Base-by-base conservation (phyloP, 352 stramenopile species). In the Thalassiosira livingstoniorum region DNA sequence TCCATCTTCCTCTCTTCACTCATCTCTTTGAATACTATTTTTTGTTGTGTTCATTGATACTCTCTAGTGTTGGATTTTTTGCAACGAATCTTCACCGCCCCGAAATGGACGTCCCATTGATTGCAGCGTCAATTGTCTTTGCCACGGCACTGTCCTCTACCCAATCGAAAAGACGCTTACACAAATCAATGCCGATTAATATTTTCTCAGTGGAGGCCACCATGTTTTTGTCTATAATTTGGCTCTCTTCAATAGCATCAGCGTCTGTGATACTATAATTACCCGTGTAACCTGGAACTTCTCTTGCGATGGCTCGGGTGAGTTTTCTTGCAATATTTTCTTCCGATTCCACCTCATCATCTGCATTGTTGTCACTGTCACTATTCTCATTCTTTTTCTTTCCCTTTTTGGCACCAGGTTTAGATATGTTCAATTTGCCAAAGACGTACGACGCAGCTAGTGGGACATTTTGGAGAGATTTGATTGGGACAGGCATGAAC, bases 401-500 rank as follows among this genome's bases (percentile, higher is more conserved):
- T n/a, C n/a, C n/a, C n/a, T n/a, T n/a, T n/a, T n/a, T n/a, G n/a
- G n/a, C 13, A 21, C 15, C 53, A 29, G 31, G 35, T 43, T 29
- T 57, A 32, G 27, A 57, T 71, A 57, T 25, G 18, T 71, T 58
- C 32, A 71, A 43, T 25, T 71, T 25, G 5, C 35, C 35, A 55
- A 71, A 71, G n/a, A 71, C 35, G 31, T 71, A 71, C 27, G 62
- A 71, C 13, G 62, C 35, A 13, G 62, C 27, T 2, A 71, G 57
- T 23, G 62, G 62, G 13, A 71, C 3, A n/a, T 43, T 71, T 32
- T 71, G 62, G 32, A 71, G 31, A 13, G 62, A 71, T 29, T 71
- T 71, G 62, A 71, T 71, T 35, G 62, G 62, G 29, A 57, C 29
- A 4, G 62, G 62, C 62, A 71, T 71, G 29, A 71, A 57, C 18